phyloP scores from a whole-genome alignment of 1,284 basidiomycete species.

The Schizopora paradoxa region DNA sequence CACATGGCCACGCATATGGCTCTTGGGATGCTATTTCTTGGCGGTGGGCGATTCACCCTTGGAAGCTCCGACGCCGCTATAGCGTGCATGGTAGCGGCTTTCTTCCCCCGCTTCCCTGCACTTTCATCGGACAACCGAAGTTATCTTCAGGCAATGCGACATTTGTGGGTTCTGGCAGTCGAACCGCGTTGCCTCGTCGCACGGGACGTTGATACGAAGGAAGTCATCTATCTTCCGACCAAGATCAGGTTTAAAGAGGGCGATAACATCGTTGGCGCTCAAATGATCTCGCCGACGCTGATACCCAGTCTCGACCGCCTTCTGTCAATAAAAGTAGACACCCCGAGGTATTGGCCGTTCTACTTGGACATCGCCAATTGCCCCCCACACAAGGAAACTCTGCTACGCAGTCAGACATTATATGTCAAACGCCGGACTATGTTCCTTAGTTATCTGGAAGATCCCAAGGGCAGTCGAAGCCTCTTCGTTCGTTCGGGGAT shows the following conservation, averaged over 20 bases:
- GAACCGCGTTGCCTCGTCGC: constrained; percentile 92
- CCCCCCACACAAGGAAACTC: constrained; percentile 59
- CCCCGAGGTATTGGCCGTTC: constrained; percentile 92
- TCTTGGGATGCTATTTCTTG: constrained; percentile 89
- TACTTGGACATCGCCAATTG: constrained; percentile 70
- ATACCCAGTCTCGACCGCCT: constrained; percentile 84
- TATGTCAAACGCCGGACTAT: constrained; percentile 91
- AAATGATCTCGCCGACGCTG: constrained; percentile 86
- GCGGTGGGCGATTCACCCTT: constrained; percentile 88
- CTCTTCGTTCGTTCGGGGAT: constrained; percentile 78
- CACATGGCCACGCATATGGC: constrained; percentile 92
- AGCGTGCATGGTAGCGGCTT: constrained; percentile 83
- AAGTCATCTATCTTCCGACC: constrained; percentile 87
- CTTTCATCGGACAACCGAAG: constrained; percentile 83
- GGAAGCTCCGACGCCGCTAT: constrained; percentile 90
- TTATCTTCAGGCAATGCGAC: constrained; percentile 89
- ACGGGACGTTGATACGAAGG: constrained; percentile 84
- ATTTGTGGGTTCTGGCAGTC: constrained; percentile 93
- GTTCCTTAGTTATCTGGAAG: constrained; percentile 88
- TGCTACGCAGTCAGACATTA: constrained; percentile 75
- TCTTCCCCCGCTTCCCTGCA: constrained; percentile 85
- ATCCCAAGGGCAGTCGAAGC: constrained; percentile 88
- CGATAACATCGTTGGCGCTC: constrained; percentile 48
- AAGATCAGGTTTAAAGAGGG: constrained; percentile 76
- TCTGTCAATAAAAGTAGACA: constrained; percentile 78